Evolutionary conservation across 2,329 filamentous ascomycete species (phyloP), one percentile per base, ranked within the genome.

Genomic region (Pestalotiopsis sp.): DNA sequence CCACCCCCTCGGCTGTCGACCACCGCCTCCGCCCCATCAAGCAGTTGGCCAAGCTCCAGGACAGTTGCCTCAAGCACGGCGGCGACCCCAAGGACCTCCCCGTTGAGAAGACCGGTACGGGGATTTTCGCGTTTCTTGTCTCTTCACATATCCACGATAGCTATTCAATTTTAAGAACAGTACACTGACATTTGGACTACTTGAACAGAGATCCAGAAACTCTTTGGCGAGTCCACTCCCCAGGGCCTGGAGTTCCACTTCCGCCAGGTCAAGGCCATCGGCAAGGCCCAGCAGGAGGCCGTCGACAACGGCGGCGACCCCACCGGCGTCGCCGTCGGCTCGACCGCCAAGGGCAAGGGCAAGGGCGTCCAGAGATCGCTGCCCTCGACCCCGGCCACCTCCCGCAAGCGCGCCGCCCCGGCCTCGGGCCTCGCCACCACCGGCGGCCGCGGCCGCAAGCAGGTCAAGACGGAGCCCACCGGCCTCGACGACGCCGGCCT

Each of bases 181-280:
- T 20, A 35, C 26, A 20, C 26, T 35, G 14, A 61, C 30, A 14
- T 64, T 55, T 20, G 56, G 30, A 64, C 22, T 2, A 11, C 22
- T 30, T 35, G 2, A n/a, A 63, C 69, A 90, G 88, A 88, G 57
- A 89, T 90, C 64, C 83, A 85, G 68, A 86, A 84, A 69, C 85
- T 86, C 76, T 90, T 88, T 70, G 88, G 87, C 30, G 86, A 88
- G 67, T 88, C 85, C 3, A 90, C 87, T 0, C 74, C 81, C 0
- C 82, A 83, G 22, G 88, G 88, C 9, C 83, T 90, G n/a, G 83
- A 85, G 71, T 90, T 87, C 74, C 87, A 89, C 72, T 89, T 90
- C 73, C 83, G 88, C 1, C 69, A 75, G 26, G 84, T 89, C 77
- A 88, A 87, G 76, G 80, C 80, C 44, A 81, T 87, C 38, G 87